Evolutionary conservation across 192 early-diverging fungal genomes (phyloP).

Genomic region (Lunasporangiospora selenospora): DNA sequence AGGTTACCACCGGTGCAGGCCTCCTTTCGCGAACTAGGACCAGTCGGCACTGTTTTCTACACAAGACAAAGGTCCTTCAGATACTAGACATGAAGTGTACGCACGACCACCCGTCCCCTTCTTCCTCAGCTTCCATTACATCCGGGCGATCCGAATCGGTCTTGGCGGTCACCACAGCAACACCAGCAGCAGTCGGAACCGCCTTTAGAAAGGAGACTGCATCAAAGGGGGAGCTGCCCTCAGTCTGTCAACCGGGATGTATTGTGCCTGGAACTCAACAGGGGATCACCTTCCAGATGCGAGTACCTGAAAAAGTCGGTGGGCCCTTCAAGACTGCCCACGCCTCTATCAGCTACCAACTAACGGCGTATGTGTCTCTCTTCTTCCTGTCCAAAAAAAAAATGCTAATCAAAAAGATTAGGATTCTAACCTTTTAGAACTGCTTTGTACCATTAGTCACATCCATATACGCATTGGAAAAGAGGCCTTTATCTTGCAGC

Average conservation of each 20-base stretch:
- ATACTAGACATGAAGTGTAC: conserved; percentile 25
- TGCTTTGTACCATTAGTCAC: too few relatives aligned
- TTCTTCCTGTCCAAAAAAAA: not conserved
- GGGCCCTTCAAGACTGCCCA: conserved; percentile 31
- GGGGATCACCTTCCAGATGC: conserved; percentile 38
- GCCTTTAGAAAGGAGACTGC: too few relatives aligned
- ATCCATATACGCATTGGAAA: conserved; percentile 29
- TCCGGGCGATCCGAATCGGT: too few relatives aligned
- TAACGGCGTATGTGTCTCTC: conserved; percentile 28
- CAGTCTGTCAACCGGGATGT: conserved; percentile 14
- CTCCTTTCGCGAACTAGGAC: conserved; percentile 22
- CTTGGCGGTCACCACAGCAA: too few relatives aligned
- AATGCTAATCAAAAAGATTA: too few relatives aligned
- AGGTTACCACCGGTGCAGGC: conserved; percentile 24
- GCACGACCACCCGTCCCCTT: conserved; percentile 3
- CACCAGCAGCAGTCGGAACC: too few relatives aligned
- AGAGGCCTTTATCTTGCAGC: conserved; percentile 28
- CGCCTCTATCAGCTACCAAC: conserved; percentile 34
- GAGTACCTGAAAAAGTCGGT: conserved; percentile 32
- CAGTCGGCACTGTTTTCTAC: conserved; percentile 35
- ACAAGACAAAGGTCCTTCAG: conserved; percentile 21
- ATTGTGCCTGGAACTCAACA: conserved; percentile 22
- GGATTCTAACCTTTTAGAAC: too few relatives aligned
- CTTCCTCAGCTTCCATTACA: not conserved
- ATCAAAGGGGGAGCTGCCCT: too few relatives aligned